Conservation (phyloP, 2,329 filamentous ascomycete genomes). For the Aspergillus luchuensis region DNA sequence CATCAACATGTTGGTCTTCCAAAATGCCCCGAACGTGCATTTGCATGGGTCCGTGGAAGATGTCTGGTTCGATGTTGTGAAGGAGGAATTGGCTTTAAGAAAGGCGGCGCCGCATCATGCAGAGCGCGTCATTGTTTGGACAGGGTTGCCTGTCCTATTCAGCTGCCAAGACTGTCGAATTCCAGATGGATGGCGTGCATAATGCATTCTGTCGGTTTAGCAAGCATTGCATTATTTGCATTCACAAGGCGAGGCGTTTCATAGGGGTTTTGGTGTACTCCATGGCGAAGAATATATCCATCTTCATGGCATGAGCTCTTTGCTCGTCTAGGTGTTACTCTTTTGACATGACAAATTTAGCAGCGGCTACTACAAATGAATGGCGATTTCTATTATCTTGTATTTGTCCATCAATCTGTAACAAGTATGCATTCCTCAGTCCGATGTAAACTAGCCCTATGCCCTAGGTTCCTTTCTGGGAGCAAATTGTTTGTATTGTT, state of each 20-base stretch:
- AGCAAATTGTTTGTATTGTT: not conserved
- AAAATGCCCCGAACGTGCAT: constrained; percentile 30
- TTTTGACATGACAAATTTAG: not conserved
- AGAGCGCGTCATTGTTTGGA: constrained; percentile 37
- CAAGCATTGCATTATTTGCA: constrained; percentile 9
- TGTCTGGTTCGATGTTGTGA: constrained; percentile 45
- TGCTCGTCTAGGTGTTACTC: constrained; percentile 7
- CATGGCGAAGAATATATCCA: constrained; percentile 6
- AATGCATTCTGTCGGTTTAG: constrained; percentile 17
- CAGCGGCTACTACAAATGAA: not conserved
- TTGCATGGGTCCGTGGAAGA: constrained; percentile 38
- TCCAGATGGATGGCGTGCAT: constrained; percentile 36
- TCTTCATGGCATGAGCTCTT: constrained; percentile 15
- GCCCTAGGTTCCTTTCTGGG: not conserved
- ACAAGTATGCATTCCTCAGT: not conserved
- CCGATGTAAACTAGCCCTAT: not conserved
- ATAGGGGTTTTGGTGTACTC: constrained; percentile 4
- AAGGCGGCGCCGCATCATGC: constrained; percentile 35
- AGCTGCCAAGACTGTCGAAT: constrained; percentile 38
- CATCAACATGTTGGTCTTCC: constrained; percentile 42
- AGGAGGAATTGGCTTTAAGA: constrained; percentile 33
- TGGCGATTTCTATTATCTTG: not conserved
- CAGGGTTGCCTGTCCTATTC: constrained; percentile 39
- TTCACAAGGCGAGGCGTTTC: constrained; percentile 14
- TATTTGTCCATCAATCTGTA: not conserved